These are phyloP conservation scores for Radiomyces spectabilis DNA, from an alignment of 192 early-diverging fungal genomes.

Conservation along the genomic window DNA sequence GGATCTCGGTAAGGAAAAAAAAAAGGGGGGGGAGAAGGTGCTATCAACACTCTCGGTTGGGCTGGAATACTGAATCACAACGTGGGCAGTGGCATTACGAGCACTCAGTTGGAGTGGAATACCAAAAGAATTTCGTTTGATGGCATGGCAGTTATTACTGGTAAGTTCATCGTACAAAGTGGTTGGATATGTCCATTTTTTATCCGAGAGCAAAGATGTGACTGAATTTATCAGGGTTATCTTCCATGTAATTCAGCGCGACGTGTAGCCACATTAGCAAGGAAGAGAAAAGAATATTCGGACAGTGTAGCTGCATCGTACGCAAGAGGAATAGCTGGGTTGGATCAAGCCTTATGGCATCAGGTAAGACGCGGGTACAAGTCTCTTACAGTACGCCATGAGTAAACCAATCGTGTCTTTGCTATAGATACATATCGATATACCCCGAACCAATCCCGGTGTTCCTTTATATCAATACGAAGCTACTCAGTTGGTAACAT, in stretches of 20 bases:
- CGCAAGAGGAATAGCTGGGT: constrained; percentile 60
- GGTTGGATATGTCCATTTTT: too few relatives aligned
- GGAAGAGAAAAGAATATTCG: constrained; percentile 90
- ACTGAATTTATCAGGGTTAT: constrained; percentile 65
- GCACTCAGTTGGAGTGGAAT: constrained; percentile 93
- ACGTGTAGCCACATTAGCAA: constrained; percentile 67
- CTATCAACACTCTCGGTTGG: too few relatives aligned
- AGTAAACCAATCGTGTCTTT: neutral
- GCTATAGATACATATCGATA: constrained; percentile 81
- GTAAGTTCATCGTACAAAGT: too few relatives aligned
- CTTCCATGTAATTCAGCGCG: constrained; percentile 84
- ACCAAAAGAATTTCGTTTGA: constrained; percentile 74
- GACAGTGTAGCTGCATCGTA: constrained; percentile 84
- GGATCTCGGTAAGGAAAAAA: constrained; percentile 47
- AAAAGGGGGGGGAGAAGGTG: neutral
- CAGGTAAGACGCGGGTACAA: constrained; percentile 44
- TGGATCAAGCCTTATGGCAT: constrained; percentile 87
- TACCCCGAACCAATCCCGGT: constrained; percentile 84
- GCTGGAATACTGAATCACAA: too few relatives aligned
- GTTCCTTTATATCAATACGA: constrained; percentile 77
- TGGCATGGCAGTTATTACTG: constrained; percentile 91
- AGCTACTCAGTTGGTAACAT: constrained; percentile 67
- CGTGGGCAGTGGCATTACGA: constrained; percentile 56
- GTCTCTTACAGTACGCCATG: too few relatives aligned
- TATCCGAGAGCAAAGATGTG: too few relatives aligned